Evolutionary conservation across 1,284 basidiomycete genomes (phyloP).

Genomic region (Rhodofomes roseus): DNA sequence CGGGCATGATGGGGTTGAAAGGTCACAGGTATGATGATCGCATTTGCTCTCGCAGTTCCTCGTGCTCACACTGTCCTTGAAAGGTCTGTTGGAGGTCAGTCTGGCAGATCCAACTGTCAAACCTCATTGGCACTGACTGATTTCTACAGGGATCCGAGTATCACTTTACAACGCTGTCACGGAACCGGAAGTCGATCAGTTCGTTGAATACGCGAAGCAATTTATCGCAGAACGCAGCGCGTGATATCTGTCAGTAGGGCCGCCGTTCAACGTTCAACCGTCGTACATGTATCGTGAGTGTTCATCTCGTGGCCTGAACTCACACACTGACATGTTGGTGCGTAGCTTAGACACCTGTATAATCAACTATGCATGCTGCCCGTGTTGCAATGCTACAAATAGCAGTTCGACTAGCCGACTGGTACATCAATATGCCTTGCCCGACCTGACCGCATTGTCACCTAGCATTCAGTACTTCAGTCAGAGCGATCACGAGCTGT

Average conservation of each 20-base stretch:
- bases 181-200: conserved; percentile 66
- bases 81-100: conserved; percentile 64
- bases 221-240: conserved; percentile 34
- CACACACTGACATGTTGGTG: not conserved
- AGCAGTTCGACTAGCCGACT: too few species aligned
- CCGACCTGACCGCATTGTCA: too few species aligned
- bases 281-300: not conserved
- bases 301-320: not conserved
- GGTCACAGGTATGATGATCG: conserved; percentile 79
- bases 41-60: not conserved
- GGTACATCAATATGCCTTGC: too few species aligned
- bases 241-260: conserved; percentile 29
- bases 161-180: conserved; percentile 96
- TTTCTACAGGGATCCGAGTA: conserved; percentile 69
- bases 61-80: not conserved
- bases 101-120: not conserved
- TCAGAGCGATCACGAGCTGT: too few species aligned
- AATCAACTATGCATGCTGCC: not conserved
- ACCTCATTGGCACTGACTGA: conserved; percentile 21
- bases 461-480: too few species aligned
- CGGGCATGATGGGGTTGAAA: conserved; percentile 82
- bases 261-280: not conserved
- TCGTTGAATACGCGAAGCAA: conserved; percentile 59
- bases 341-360: not conserved
- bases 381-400: not conserved